Base-by-base conservation (phyloP, 257 asterid genomes). In the Schizonepeta tenuifolia region DNA sequence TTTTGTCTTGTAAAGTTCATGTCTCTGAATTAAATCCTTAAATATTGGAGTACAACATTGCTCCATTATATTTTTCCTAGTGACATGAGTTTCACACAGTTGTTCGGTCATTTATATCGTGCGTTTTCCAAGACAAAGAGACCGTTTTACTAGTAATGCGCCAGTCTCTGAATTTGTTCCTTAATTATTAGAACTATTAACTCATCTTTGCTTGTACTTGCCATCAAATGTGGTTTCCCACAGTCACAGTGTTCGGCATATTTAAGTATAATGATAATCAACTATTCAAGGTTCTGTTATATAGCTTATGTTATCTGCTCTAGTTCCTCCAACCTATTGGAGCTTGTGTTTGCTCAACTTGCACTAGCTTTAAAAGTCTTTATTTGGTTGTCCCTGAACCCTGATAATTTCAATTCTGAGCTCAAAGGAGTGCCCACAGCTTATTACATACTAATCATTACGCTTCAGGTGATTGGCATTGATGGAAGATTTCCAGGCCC, bases 401-500 rank as follows among this genome's bases (percentile, higher is more conserved):
- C 49, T 53, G 47, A 28, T 51, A 24, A 13, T 50, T 46, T 72
- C 44, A 43, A 43, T 36, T 28, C 15, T 7, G 14, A 75, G 36
- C 13, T 71, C 55, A 11, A 33, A 1, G 1, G 17, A 56, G 43
- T 58, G 67, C 26, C 28, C 17, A 58, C 60, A 53, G 40, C 78
- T 77, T 74, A 81, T 43, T 40, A n/a, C n/a, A n/a, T n/a, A 58
- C 62, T 36, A 50, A 65, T 57, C 31, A 12, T 73, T 75, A 51
- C 50, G 40, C 57, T 78, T 67, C 82, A 93, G 98, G 97, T 90
- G 80, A 90, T 93, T 73, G 98, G 93, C 77, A 83, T 93, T 46
- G 84, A 93, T 41, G 95, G 95, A 68, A 90, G 73, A 74, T 93
- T 93, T 84, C 98, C 97, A 0, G 97, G 98, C 40, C 98, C 98